Conservation (phyloP, 2,329 filamentous ascomycete species). For the Conoideocrella luteorostrata region DNA sequence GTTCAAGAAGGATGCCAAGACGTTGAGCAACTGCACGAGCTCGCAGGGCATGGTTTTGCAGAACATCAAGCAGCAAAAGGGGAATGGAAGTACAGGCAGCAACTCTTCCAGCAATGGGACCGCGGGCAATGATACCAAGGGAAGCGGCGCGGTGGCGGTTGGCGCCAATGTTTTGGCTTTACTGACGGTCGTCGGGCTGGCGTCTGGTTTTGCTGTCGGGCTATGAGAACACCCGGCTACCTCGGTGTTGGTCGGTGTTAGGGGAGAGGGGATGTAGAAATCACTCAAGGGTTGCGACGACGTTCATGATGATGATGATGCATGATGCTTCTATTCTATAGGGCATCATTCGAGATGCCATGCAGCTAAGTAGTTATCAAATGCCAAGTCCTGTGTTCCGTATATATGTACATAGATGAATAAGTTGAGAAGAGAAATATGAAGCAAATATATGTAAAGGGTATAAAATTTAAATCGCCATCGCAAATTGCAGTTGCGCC, state of each 20-base stretch:
- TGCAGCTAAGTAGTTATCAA: neutral
- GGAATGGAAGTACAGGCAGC: slow-evolving; percentile 5
- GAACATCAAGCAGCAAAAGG: slow-evolving; percentile 24
- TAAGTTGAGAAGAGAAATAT: slow-evolving; percentile 6
- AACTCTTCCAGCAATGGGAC: slow-evolving; percentile 1
- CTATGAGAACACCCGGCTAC: slow-evolving; percentile 22
- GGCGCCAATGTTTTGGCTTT: slow-evolving; percentile 23
- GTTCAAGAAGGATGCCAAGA: slow-evolving; percentile 47
- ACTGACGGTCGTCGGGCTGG: slow-evolving; percentile 30
- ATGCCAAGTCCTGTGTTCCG: too few species aligned
- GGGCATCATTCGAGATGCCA: neutral
- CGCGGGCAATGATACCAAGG: neutral
- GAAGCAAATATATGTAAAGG: slow-evolving; percentile 3
- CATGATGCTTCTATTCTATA: slow-evolving; percentile 1
- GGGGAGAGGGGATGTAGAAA: neutral
- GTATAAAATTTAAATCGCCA: slow-evolving; percentile 4
- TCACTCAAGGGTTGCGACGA: neutral
- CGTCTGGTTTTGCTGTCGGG: slow-evolving; percentile 30
- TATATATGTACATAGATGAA: slow-evolving; percentile 3
- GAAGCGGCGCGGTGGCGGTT: slow-evolving; percentile 17
- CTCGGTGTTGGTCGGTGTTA: too few species aligned
- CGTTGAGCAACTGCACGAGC: slow-evolving; percentile 29
- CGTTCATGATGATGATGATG: neutral
- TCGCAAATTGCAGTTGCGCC: neutral
- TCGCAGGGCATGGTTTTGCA: slow-evolving; percentile 37